A percentile compares a stretch with the other conserved stretches of the same genome.
These are phyloP conservation scores for Trametopsis cervina DNA, from an alignment of 768 basidiomycete genomes.

Conservation along the genomic window DNA sequence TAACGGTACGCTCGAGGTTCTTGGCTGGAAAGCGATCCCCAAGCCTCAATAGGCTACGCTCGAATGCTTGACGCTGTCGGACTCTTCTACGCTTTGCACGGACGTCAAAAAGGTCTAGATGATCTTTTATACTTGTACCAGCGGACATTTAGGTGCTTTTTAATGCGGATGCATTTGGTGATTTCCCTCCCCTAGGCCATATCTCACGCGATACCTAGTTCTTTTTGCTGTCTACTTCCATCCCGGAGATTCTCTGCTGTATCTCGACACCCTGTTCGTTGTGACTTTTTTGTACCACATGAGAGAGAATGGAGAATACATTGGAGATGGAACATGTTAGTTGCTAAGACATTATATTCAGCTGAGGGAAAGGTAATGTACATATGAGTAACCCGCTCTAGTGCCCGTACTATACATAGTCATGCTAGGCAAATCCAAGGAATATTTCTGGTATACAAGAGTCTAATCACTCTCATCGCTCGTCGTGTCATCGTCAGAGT, in stretches of 20 bases:
- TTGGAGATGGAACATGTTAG: neutral
- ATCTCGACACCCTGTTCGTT: neutral
- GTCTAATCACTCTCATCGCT: neutral
- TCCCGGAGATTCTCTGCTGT: neutral
- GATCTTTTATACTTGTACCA: neutral
- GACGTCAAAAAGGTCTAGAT: neutral
- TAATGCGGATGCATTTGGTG: neutral
- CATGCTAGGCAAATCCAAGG: too few relatives aligned
- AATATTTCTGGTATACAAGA: too few relatives aligned
- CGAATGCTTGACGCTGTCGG: too few relatives aligned
- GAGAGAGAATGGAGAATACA: neutral
- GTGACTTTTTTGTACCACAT: neutral
- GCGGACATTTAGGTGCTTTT: neutral
- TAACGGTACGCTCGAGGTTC: constrained; percentile 37
- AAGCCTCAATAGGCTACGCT: neutral
- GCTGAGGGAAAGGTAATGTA: too few relatives aligned
- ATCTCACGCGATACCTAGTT: neutral
- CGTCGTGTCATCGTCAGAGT: constrained; percentile 19
- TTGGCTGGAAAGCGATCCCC: constrained; percentile 36
- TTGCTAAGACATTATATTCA: too few relatives aligned
- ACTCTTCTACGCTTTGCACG: neutral
- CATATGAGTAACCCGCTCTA: too few relatives aligned
- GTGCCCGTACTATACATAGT: too few relatives aligned
- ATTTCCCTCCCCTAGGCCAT: neutral
- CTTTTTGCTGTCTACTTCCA: too few relatives aligned